phyloP scores from a whole-genome alignment of 495 filamentous ascomycete genomes.

The Acidiella bohemica region DNA sequence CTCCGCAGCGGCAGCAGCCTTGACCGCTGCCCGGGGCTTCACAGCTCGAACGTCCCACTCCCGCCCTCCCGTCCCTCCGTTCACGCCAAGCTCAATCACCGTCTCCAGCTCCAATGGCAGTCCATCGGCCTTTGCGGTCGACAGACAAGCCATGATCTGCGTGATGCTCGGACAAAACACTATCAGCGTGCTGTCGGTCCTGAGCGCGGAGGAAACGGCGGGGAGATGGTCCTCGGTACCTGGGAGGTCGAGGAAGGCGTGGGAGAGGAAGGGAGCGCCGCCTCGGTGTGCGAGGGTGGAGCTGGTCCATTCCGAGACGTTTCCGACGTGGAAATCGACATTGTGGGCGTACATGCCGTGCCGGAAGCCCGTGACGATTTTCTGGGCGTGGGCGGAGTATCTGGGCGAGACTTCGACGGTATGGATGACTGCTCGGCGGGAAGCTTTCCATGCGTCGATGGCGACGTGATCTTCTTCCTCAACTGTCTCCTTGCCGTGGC shows the following conservation, averaged over 20 bases:
- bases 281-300: slow-evolving; percentile 28
- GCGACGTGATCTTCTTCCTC: slow-evolving; percentile 4
- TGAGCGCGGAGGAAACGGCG: slow-evolving; percentile 42
- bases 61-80: slow-evolving; percentile 41
- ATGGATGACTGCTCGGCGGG: slow-evolving; percentile 53
- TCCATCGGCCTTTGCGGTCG: slow-evolving; percentile 35
- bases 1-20: slow-evolving; percentile 50
- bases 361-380: slow-evolving; percentile 49
- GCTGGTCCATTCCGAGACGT: slow-evolving; percentile 48
- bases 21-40: slow-evolving; percentile 23
- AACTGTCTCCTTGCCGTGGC: not conserved
- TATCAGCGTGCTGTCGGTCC: slow-evolving; percentile 45
- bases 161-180: slow-evolving; percentile 67
- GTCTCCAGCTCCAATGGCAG: slow-evolving; percentile 46
- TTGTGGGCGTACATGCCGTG: slow-evolving; percentile 52
- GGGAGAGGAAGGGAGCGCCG: slow-evolving; percentile 45
- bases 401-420: slow-evolving; percentile 48
- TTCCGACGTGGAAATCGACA: slow-evolving; percentile 59
- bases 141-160: slow-evolving; percentile 52
- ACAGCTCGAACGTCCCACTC: slow-evolving; percentile 54
- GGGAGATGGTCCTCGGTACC: slow-evolving; percentile 43
- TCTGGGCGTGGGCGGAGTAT: slow-evolving; percentile 46
- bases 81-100: slow-evolving; percentile 50
- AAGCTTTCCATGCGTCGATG: slow-evolving; percentile 5
- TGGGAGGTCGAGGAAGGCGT: slow-evolving; percentile 60